Evolutionary conservation across 768 basidiomycete species (phyloP), one percentile per base, ranked within the genome.

Genomic region (Pleurotus pulmonarius): DNA sequence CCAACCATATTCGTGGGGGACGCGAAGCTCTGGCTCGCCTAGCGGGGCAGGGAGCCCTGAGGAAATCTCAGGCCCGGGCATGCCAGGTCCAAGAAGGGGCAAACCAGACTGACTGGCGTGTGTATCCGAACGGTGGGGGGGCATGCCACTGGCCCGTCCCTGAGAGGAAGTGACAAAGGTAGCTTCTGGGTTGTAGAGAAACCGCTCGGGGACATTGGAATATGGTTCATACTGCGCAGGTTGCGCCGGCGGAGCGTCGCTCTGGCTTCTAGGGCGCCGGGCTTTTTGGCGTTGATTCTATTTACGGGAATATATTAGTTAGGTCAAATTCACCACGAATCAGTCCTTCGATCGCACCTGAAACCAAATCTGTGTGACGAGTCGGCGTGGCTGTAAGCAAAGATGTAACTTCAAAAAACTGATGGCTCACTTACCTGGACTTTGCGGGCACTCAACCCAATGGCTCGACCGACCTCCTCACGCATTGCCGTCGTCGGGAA

Each of bases 251-350:
- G 84, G 78, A 4, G 75, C 69, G 51, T 80, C 77, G 56, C 80
- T 78, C 57, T 86, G 83, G 58, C 76, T 80, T 52, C 84, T 84
- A 18, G 90, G 90, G 38, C 87, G 85, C 63, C 89, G 79, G 11
- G 90, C 88, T 67, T 93, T 93, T 75, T 93, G 91, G 59, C 90
- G 83, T 67, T 93, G 90, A 68, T 93, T 93, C 91, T 92, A 61
- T 53, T 59, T 60, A 61, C 59, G 48, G 56, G 61, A 16, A 56
- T 37, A 48, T 53, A 46, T 49, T 34, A 49, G 44, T 48, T 51
- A 59, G 1, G 60, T 61, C 16, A 9, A 61, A 61, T 59, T 57
- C 44, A 59, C 51, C 52, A 46, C 62, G 53, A 63, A 59, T 52
- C 57, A 56, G 18, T 57, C 55, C 48, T 51, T 54, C 54, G 46